Evolutionary conservation across 1,284 basidiomycete genomes (phyloP).

Genomic region (Ceratobasidium sp.): DNA sequence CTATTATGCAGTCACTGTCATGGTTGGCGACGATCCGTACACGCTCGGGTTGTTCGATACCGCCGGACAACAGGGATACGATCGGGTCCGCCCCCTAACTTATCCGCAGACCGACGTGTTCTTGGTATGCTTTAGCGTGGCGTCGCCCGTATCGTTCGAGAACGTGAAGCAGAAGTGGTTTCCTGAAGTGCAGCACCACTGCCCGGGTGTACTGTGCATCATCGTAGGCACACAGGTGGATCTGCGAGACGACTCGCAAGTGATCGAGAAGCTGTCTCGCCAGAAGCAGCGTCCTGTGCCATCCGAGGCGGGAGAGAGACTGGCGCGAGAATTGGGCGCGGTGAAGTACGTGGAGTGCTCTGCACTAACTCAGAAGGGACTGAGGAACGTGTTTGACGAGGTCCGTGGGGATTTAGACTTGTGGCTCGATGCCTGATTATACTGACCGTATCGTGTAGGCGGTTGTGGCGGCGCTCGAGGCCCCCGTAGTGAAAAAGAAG

Average conservation of each 20-base stretch:
- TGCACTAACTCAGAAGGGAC: conserved; percentile 96
- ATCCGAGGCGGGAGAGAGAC: conserved; percentile 88
- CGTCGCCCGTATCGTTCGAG: conserved; percentile 97
- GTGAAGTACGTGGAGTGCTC: conserved; percentile 99
- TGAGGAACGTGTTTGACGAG: conserved; percentile 99
- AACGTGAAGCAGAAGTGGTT: conserved; percentile 99
- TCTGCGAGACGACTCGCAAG: conserved; percentile 91
- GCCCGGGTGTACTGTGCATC: conserved; percentile 99
- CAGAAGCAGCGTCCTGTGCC: conserved; percentile 96
- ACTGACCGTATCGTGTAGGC: conserved; percentile 67
- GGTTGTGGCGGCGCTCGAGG: conserved; percentile 97
- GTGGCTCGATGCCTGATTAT: conserved; percentile 8
- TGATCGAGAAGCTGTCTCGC: conserved; percentile 93
- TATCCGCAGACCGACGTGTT: conserved; percentile 99
- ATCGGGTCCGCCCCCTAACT: conserved; percentile 96
- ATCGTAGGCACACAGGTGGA: conserved; percentile 99
- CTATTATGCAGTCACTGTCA: conserved; percentile 98
- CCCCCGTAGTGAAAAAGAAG: conserved; percentile 88
- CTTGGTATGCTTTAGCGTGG: conserved; percentile 99
- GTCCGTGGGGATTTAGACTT: conserved; percentile 59
- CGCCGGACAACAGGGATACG: conserved; percentile 99
- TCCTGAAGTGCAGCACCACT: conserved; percentile 99
- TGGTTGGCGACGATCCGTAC: conserved; percentile 99
- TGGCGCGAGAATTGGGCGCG: conserved; percentile 94
- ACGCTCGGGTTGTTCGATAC: conserved; percentile 99